phyloP scores from a whole-genome alignment of 148 eudicot genomes.

The Diospyros lotus region DNA sequence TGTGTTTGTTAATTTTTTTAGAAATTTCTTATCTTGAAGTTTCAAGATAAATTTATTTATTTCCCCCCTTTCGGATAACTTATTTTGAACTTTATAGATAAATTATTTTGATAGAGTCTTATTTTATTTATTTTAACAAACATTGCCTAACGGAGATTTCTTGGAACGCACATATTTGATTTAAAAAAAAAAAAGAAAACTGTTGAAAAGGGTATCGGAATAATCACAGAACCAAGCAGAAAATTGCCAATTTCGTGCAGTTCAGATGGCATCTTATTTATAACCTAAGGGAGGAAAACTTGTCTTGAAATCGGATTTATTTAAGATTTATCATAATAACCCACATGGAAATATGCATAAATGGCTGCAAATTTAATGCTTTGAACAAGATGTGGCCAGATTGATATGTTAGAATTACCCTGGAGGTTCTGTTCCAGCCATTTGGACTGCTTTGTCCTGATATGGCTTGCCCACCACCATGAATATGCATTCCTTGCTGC shows the following conservation, averaged over 20 bases:
- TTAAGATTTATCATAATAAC: background rate
- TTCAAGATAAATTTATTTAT: no score
- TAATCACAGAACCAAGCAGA: background rate
- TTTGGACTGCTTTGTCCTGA: conserved; percentile 85
- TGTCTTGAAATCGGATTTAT: background rate
- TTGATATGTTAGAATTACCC: conserved; percentile 27
- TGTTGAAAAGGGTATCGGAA: background rate
- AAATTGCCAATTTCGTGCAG: background rate
- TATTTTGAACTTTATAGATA: no score
- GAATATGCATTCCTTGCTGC: conserved; percentile 86
- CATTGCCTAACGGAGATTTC: no score
- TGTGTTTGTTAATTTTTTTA: no score
- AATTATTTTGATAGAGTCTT: no score
- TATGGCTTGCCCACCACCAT: conserved; percentile 97
- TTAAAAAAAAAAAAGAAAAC: no score
- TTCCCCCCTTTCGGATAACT: no score
- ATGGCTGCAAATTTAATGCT: background rate
- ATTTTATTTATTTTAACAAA: no score
- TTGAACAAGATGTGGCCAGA: conserved; percentile 1
- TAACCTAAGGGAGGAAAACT: background rate
- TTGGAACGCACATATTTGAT: no score
- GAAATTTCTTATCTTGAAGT: no score
- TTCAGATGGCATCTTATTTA: background rate
- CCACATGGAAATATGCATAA: background rate
- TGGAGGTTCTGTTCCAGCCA: conserved; percentile 83